A percentile compares a stretch with the other conserved stretches of the same genome.
Conservation (phyloP, 371 early-diverging fungal genomes). For the Paraphysoderma sedebokerense region DNA sequence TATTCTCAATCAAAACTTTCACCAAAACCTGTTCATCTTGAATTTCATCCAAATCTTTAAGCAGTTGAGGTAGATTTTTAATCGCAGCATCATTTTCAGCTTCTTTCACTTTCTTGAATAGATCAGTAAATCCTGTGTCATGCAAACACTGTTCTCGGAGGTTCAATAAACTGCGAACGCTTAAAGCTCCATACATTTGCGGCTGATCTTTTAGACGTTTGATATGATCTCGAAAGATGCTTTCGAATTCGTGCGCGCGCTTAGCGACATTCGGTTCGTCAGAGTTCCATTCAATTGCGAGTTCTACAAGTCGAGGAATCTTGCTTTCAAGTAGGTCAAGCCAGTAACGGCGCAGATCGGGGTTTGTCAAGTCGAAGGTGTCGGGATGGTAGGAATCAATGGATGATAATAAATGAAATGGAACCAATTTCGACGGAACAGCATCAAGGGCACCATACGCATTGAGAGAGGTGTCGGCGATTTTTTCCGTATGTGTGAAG, state of each 20-base stretch:
- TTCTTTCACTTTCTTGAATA: slow-evolving; percentile 41
- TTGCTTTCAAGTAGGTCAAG: slow-evolving; percentile 39
- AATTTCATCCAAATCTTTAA: slow-evolving; percentile 23
- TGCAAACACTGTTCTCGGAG: slow-evolving; percentile 55
- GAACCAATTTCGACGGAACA: slow-evolving; percentile 16
- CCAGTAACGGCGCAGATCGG: slow-evolving; percentile 36
- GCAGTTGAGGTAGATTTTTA: slow-evolving; percentile 14
- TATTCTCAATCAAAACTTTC: slow-evolving; percentile 28
- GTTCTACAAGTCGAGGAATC: slow-evolving; percentile 25
- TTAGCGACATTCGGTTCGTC: slow-evolving; percentile 6
- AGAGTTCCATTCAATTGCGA: slow-evolving; percentile 25
- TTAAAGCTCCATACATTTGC: slow-evolving; percentile 39
- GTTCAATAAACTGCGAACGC: slow-evolving; percentile 41
- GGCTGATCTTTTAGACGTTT: slow-evolving; percentile 26
- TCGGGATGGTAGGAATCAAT: slow-evolving; percentile 34
- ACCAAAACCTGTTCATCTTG: slow-evolving; percentile 8
- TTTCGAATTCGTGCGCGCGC: slow-evolving; percentile 17
- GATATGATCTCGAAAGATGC: slow-evolving; percentile 23
- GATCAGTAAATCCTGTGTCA: slow-evolving; percentile 47
- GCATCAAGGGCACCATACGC: slow-evolving; percentile 41
- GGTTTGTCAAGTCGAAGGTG: slow-evolving; percentile 29
- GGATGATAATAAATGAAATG: slow-evolving; percentile 29
- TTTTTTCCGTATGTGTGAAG: neutral
- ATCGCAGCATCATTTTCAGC: slow-evolving; percentile 39
- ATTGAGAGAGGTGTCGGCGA: slow-evolving; percentile 18